These are phyloP conservation scores for Aspergillus neoniger DNA, from an alignment of 2,329 filamentous ascomycete species.

Conservation along the genomic window DNA sequence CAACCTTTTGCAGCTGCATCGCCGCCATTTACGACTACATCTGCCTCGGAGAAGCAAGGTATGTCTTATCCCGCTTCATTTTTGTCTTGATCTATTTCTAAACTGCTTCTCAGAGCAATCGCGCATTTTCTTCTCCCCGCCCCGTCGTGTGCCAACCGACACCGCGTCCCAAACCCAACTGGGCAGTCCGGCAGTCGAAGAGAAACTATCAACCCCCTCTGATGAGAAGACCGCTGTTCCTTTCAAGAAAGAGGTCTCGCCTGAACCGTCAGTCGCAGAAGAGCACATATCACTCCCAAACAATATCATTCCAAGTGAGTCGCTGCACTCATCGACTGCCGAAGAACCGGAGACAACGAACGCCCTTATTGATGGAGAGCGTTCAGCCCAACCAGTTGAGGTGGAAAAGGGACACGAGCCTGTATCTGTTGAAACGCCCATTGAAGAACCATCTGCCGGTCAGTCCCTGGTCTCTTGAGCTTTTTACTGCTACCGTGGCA, in stretches of 20 bases:
- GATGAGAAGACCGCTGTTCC: background rate
- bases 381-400: background rate
- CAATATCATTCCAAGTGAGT: too few species aligned
- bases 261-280: background rate
- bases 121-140: conserved; percentile 3
- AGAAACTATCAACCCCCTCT: background rate
- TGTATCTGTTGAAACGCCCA: background rate
- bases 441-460: background rate
- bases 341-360: background rate
- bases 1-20: background rate
- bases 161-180: background rate
- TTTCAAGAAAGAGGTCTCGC: background rate
- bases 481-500: background rate
- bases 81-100: background rate
- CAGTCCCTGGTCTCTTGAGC: background rate
- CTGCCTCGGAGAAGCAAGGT: conserved; percentile 18
- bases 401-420: background rate
- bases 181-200: background rate
- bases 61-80: background rate
- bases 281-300: background rate
- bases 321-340: background rate
- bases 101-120: conserved; percentile 10
- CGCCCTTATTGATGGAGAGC: background rate
- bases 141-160: background rate
- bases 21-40: conserved; percentile 1